A percentile compares a stretch with the other conserved stretches of the same genome.
Conservation (phyloP, 148 eudicot genomes). For the Chenopodium suecicum region DNA sequence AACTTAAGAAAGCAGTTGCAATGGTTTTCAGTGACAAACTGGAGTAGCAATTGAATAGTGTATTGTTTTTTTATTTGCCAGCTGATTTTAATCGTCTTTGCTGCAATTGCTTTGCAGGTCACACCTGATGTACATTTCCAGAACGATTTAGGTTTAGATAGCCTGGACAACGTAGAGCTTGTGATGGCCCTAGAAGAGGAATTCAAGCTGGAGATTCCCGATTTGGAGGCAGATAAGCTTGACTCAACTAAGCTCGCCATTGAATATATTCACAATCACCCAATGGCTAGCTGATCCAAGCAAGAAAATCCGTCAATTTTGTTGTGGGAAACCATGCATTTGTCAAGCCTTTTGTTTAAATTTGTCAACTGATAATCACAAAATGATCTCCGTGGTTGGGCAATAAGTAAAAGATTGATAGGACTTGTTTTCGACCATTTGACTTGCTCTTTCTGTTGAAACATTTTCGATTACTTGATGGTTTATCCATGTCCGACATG, state of each 20-base stretch:
- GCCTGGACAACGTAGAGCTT: conserved; percentile 76
- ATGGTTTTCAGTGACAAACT: neutral
- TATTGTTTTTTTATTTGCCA: too few species aligned
- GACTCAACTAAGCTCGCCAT: conserved; percentile 73
- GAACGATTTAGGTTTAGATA: conserved; percentile 70
- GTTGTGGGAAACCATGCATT: conserved; percentile 11
- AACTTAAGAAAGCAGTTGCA: neutral
- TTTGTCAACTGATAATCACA: conserved; percentile 10
- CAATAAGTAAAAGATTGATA: conserved; percentile 24
- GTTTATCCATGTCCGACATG: neutral
- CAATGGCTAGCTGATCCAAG: conserved; percentile 60
- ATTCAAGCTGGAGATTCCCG: conserved; percentile 88
- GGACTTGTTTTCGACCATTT: neutral
- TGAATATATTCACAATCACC: conserved; percentile 79
- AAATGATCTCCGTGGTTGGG: conserved; percentile 10
- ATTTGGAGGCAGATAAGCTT: conserved; percentile 81
- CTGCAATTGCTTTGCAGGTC: conserved; percentile 44
- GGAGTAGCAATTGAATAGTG: neutral
- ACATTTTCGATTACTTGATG: neutral
- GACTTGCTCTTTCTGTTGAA: conserved; percentile 6
- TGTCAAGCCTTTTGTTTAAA: neutral
- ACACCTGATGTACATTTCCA: conserved; percentile 74
- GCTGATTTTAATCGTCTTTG: neutral
- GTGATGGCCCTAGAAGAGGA: conserved; percentile 89
- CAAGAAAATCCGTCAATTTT: neutral